These are phyloP conservation scores for Lactarius pseudohatsudake DNA, from an alignment of 768 basidiomycete species.

Conservation along the genomic window DNA sequence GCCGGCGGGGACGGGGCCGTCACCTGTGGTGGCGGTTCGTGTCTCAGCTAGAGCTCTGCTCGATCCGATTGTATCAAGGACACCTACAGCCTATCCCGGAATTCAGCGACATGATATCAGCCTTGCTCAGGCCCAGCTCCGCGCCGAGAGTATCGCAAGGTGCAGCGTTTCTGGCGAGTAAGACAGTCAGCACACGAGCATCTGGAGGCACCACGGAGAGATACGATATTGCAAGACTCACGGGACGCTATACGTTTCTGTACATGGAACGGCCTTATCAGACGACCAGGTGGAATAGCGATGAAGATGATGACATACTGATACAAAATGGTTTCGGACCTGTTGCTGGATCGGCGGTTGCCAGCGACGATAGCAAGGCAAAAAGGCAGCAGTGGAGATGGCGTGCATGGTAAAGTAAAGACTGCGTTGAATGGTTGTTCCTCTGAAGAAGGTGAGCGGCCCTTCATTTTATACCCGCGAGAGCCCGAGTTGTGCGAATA, in stretches of 20 bases:
- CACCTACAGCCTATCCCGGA: slow-evolving; percentile 11
- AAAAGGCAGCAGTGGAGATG: slow-evolving; percentile 4
- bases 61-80: neutral
- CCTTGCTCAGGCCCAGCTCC: neutral
- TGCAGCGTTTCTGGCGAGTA: neutral
- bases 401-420: slow-evolving; percentile 3
- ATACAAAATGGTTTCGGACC: too few species aligned
- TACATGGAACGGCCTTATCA: neutral
- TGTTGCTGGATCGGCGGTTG: neutral
- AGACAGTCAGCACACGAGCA: neutral
- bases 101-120: slow-evolving; percentile 5
- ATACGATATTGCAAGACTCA: neutral
- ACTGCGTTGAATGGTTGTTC: neutral
- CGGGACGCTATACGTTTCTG: slow-evolving; percentile 3
- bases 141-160: slow-evolving; percentile 5
- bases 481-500: too few species aligned
- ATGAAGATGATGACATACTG: neutral
- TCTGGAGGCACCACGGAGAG: neutral
- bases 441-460: neutral
- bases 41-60: neutral
- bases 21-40: neutral
- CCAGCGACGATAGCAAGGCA: slow-evolving; percentile 2
- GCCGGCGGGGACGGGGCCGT: neutral
- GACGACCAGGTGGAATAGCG: too few species aligned
- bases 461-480: neutral